phyloP scores from a whole-genome alignment of 2,329 filamentous ascomycete species.

The Fusarium incarnatum region DNA sequence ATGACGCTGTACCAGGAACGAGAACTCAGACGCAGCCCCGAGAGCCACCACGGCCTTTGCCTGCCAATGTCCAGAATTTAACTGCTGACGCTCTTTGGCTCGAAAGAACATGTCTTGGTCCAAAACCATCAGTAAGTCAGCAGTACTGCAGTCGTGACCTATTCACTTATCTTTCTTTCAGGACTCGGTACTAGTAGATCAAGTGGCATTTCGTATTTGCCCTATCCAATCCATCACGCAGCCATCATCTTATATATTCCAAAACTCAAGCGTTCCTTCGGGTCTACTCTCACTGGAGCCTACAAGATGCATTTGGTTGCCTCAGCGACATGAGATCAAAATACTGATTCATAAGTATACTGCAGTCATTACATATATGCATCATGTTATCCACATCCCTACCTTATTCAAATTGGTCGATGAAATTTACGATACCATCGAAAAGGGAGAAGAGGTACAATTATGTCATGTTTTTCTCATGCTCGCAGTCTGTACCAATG shows the following conservation, averaged over 20 bases:
- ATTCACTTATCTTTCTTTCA: slow-evolving; percentile 19
- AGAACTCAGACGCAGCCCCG: neutral
- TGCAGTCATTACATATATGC: slow-evolving; percentile 48
- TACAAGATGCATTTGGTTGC: slow-evolving; percentile 51
- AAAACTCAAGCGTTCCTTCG: slow-evolving; percentile 40
- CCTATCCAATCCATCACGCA: slow-evolving; percentile 50
- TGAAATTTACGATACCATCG: slow-evolving; percentile 48
- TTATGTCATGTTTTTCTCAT: slow-evolving; percentile 47
- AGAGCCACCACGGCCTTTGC: slow-evolving; percentile 34
- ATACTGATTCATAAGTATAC: slow-evolving; percentile 49
- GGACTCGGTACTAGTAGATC: slow-evolving; percentile 49
- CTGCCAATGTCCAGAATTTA: slow-evolving; percentile 50
- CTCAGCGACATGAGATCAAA: slow-evolving; percentile 49
- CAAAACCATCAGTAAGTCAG: slow-evolving; percentile 47
- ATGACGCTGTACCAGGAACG: slow-evolving; percentile 4
- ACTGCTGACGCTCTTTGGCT: slow-evolving; percentile 52
- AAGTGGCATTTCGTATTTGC: slow-evolving; percentile 50
- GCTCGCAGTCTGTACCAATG: slow-evolving; percentile 47
- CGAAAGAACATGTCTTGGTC: slow-evolving; percentile 49
- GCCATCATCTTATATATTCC: slow-evolving; percentile 50
- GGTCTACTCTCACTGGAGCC: slow-evolving; percentile 45
- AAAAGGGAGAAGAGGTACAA: slow-evolving; percentile 39
- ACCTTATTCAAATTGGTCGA: slow-evolving; percentile 47
- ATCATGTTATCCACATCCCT: slow-evolving; percentile 50
- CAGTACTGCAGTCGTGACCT: slow-evolving; percentile 10